These are phyloP conservation scores for Ramichloridium luteum DNA, from an alignment of 2,329 filamentous ascomycete species.

Conservation along the genomic window DNA sequence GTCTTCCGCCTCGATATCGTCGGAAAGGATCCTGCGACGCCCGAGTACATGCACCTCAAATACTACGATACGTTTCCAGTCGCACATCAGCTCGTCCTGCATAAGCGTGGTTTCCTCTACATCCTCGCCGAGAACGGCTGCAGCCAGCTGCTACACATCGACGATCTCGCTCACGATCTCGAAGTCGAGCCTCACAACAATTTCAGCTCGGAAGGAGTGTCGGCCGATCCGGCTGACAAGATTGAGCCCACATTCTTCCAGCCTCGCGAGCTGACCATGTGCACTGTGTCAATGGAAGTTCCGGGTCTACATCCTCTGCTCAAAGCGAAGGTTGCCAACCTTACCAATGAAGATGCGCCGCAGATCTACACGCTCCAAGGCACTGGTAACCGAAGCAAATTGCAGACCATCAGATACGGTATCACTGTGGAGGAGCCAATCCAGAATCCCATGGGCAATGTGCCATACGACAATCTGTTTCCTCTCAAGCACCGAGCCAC, in stretches of 20 bases:
- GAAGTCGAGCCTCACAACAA: conserved; percentile 56
- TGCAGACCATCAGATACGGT: conserved; percentile 85
- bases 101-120: conserved; percentile 93
- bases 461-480: conserved; percentile 52
- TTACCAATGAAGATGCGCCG: conserved; percentile 83
- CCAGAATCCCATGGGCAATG: conserved; percentile 17
- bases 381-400: conserved; percentile 75
- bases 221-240: conserved; percentile 57
- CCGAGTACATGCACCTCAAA: conserved; percentile 77
- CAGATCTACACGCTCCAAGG: conserved; percentile 93
- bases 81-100: conserved; percentile 74
- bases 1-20: conserved; percentile 85
- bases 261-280: conserved; percentile 61
- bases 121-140: conserved; percentile 87
- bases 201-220: conserved; percentile 41
- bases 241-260: conserved; percentile 78
- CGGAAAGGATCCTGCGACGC: conserved; percentile 67
- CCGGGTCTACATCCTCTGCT: conserved; percentile 81
- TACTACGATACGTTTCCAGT: conserved; percentile 96
- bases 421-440: conserved; percentile 67
- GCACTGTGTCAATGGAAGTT: conserved; percentile 37
- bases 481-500: conserved; percentile 73
- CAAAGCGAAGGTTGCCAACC: conserved; percentile 82
- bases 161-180: conserved; percentile 91
- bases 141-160: conserved; percentile 91